Evolutionary conservation across 2,329 filamentous ascomycete genomes (phyloP).

Genomic region (Trichophyton mentagrophytes): DNA sequence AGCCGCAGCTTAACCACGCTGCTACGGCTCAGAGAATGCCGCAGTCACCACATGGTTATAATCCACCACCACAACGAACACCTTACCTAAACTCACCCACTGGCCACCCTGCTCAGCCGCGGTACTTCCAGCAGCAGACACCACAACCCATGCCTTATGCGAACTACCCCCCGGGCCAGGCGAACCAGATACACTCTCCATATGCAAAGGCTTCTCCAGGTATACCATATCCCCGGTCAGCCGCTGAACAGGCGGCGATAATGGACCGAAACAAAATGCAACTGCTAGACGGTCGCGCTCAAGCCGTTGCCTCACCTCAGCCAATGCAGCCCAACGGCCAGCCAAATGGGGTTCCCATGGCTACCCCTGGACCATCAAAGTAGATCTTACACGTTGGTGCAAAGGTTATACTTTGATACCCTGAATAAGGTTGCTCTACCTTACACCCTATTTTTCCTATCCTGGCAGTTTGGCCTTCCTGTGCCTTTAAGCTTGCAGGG

Average conservation of each 20-base stretch:
- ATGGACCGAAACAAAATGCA: conserved; percentile 30
- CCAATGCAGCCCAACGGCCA: conserved; percentile 14
- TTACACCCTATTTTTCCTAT: neutral
- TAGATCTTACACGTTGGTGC: neutral
- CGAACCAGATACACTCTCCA: conserved; percentile 18
- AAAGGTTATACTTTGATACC: neutral
- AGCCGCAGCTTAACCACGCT: conserved; percentile 22
- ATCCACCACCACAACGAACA: conserved; percentile 23
- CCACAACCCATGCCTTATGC: conserved; percentile 17
- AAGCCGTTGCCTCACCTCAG: conserved; percentile 25
- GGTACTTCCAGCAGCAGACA: conserved; percentile 23
- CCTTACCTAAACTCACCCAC: conserved; percentile 25
- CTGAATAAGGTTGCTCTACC: neutral
- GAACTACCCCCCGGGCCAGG: conserved; percentile 23
- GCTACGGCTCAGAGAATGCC: conserved; percentile 23
- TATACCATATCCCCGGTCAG: conserved; percentile 27
- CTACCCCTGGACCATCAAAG: conserved; percentile 4
- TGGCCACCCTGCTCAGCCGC: conserved; percentile 18
- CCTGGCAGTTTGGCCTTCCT: neutral
- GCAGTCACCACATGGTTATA: conserved; percentile 14
- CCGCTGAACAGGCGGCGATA: conserved; percentile 28
- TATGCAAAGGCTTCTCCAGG: conserved; percentile 25
- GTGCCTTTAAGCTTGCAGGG: neutral
- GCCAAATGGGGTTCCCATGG: neutral
- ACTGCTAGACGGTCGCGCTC: conserved; percentile 22